Base-by-base conservation (phyloP, 1,284 basidiomycete species). In the Trichosporon ovoides region DNA sequence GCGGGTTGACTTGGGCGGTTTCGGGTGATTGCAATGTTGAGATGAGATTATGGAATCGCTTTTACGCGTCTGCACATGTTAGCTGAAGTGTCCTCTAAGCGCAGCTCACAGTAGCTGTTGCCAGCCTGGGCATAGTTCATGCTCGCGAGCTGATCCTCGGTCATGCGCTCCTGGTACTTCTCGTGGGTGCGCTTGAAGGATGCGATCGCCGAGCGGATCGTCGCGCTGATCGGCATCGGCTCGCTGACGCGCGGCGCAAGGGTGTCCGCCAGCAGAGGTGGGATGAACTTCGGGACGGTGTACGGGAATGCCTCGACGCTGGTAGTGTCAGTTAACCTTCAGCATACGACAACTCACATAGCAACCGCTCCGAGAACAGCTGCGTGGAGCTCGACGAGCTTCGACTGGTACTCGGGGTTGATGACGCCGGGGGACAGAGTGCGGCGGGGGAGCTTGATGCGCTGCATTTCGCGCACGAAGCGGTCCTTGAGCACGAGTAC, bases 221-320 rank as follows among this genome's bases (percentile, higher is more conserved):
- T 91, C 3, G 89, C 91, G 22, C 88, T 89, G 69, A 98, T 90
- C 19, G 94, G 94, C 48, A 87, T 87, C 20, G 94, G 93, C 72
- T 94, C 91, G 6, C 91, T 88, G 2, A 89, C 87, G 74, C 96
- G 89, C 68, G 69, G 69, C 46, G 71, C 75, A 33, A 71, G 70
- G 33, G 68, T 68, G 59, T 73, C 74, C 53, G 72, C 74, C 51
- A 78, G 69, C 51, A 71, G 64, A 46, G 72, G 63, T 40, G 67
- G 70, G 54, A 98, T 81, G 66, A 83, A 85, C 49, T 77, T 78
- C 7, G 83, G 83, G 3, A 85, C 82, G 7, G 83, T 81, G 71
- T 83, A 84, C 0, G 83, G 83, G 76, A 83, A 84, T 0, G 83
- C 82, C 38, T 80, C 79, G 55, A 84, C 76, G 50, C 71, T 76